Base-by-base conservation (phyloP, 2,329 filamentous ascomycete genomes). In the Phoma sp. region DNA sequence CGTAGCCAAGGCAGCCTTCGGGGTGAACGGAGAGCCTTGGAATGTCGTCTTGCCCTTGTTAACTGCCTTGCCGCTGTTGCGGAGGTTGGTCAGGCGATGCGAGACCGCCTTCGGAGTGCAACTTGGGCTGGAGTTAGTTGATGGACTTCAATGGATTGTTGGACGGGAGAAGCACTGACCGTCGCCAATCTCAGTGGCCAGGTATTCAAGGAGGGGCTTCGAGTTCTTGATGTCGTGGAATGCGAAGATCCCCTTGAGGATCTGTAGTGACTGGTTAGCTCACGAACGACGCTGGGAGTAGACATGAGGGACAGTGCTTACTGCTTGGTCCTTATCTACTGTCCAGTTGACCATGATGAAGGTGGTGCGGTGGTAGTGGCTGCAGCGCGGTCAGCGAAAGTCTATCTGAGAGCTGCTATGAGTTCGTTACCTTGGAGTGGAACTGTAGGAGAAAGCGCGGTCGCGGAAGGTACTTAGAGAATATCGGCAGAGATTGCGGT, bases 21-120 rank as follows among this genome's bases (percentile, higher is more conserved):
- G 40, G 24, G 52, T 35, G 0, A 35, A 10, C 4, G 7, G 4
- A 7, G 40, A 21, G n/a, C 24, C 22, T 24, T 22, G 4, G 24
- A 24, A 32, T 37, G 37, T 6, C 1, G 27, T 24, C 22, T 24
- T 24, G 22, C 22, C 22, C 6, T 29, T 29, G 27, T 9, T 12
- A 4, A 24, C 22, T 4, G 10, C 13, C 27, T 46, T 50, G 25
- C 59, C 61, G 8, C 24, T 19, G 4, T 51, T 60, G 24, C 63
- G 63, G 6, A 69, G 47, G 51, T 64, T 68, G 35, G 32, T 51
- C 7, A 71, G 51, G 6, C 65, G 64, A 50, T 69, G 61, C 15
- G 48, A 53, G 4, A 70, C 63, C 4, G 68, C 67, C 38, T 70
- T 71, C 9, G 65, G 54, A 1, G 67, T 71, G 37, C 68, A 71